Conservation (phyloP, 2,329 filamentous ascomycete species). For the Pseudopyricularia cyperi region DNA sequence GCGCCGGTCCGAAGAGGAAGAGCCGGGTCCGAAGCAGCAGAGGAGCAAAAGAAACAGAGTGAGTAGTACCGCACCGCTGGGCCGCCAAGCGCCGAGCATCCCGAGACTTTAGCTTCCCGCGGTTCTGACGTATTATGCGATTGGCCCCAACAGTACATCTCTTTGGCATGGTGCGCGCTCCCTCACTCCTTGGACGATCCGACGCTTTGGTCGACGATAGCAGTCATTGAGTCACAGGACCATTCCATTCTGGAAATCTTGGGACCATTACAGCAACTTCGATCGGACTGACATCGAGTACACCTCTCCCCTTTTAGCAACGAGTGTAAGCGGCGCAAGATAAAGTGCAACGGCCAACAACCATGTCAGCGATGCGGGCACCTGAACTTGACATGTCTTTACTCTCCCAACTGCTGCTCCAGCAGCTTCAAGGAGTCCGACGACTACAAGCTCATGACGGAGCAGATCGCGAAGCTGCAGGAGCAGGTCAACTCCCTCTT, state of each 20-base stretch:
- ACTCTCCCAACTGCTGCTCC: slow-evolving; percentile 52
- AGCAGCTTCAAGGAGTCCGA: slow-evolving; percentile 87
- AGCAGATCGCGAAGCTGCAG: slow-evolving; percentile 62
- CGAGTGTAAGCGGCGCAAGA: slow-evolving; percentile 63
- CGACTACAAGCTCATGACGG: slow-evolving; percentile 72
- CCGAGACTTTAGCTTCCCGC: not conserved
- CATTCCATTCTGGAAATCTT: not conserved
- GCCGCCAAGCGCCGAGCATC: not conserved
- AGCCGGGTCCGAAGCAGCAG: slow-evolving; percentile 31
- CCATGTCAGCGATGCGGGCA: slow-evolving; percentile 57
- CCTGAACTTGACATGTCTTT: slow-evolving; percentile 52
- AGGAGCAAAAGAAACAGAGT: slow-evolving; percentile 48
- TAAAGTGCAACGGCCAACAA: slow-evolving; percentile 60
- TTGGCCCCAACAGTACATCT: not conserved
- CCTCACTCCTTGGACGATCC: too few relatives aligned
- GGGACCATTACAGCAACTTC: slow-evolving; percentile 3
- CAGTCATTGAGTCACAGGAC: not conserved
- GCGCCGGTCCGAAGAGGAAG: slow-evolving; percentile 28
- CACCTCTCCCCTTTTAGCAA: slow-evolving; percentile 31
- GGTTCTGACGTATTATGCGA: too few relatives aligned
- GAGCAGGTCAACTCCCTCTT: slow-evolving; percentile 73
- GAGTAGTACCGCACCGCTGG: slow-evolving; percentile 13
- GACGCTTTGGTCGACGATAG: not conserved
- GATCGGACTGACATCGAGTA: not conserved
- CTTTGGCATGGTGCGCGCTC: not conserved